These are phyloP conservation scores for Phragmites australis DNA, from an alignment of 176 grass and related monocot genomes.

Conservation along the genomic window DNA sequence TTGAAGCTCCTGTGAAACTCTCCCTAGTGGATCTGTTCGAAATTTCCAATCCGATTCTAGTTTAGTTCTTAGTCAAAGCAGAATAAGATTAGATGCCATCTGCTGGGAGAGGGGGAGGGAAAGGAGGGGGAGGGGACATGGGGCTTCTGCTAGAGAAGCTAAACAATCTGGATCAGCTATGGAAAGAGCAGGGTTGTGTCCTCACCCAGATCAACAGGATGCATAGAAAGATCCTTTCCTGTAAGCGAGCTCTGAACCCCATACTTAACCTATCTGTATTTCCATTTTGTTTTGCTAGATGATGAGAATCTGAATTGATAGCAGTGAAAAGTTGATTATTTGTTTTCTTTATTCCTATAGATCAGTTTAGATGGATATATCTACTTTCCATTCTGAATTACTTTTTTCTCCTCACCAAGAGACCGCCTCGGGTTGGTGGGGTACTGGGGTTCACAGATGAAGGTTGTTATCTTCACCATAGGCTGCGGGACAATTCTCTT, in stretches of 20 bases:
- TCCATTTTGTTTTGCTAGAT: background rate
- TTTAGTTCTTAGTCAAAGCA: background rate
- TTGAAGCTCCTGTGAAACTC: background rate
- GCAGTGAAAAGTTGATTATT: background rate
- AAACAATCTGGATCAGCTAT: constrained; percentile 36
- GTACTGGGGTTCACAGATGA: background rate
- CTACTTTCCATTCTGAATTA: background rate
- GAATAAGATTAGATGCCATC: constrained; percentile 8
- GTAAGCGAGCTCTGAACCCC: constrained; percentile 23
- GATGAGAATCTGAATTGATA: background rate
- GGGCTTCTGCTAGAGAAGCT: constrained; percentile 20
- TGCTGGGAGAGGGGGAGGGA: background rate
- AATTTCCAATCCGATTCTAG: background rate
- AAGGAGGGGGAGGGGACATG: background rate
- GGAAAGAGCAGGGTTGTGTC: constrained; percentile 25
- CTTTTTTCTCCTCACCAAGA: background rate
- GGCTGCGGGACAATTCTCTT: background rate
- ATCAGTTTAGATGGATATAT: background rate
- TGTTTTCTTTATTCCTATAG: background rate
- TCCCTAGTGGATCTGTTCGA: background rate
- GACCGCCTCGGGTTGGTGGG: background rate
- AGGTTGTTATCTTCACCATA: background rate
- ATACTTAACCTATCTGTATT: constrained; percentile 2
- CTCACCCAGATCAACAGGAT: constrained; percentile 37
- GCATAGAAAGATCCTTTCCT: constrained; percentile 42